Base-by-base conservation (phyloP, 176 grass and related monocot species). In the Juncus inflexus region DNA sequence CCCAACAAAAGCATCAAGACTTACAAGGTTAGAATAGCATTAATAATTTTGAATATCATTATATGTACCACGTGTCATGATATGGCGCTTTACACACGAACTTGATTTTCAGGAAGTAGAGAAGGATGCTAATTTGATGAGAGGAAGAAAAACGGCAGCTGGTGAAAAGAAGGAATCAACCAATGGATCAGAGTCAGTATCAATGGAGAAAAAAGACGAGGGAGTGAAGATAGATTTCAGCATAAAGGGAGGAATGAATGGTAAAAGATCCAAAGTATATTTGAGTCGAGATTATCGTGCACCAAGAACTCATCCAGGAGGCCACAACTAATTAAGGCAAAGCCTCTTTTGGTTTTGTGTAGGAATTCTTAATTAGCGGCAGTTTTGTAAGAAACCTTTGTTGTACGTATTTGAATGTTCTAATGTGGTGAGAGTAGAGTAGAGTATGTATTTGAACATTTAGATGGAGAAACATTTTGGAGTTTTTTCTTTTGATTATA, bases 251-350 rank as follows among this genome's bases (percentile, higher is more conserved):
- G 65, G 66, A 40, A 37, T 28, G 12, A 12, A n/a, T 37, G 40
- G 66, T 1, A 41, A 55, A 69, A 69, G 50, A 28, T 28, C 50
- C 37, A 40, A 37, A 41, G 14, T 57, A 8, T 35, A 43, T 58
- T 66, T 66, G 42, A 67, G 5, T 67, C 54, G 76, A 37, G 56
- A 76, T 58, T 82, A 75, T 50, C 40, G 0, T 1, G 53, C 42
- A 9, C 87, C 92, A 37, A 74, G 19, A 65, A 74, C 78, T 67
- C 92, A 97, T 70, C 65, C 77, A 11, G 76, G 81, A 61, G 70
- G 86, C 35, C 87, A 97, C 64, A 97, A 97, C 82, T 92, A 80
- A 83, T 61, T 28, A 28, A 60, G 6, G 12, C 50, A 83, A 45
- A 68, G 47, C 15, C 54, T 58, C 53, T 75, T 28, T 28, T 28